Conservation (phyloP, 441 rosid species). For the Erysimum cheiri region DNA sequence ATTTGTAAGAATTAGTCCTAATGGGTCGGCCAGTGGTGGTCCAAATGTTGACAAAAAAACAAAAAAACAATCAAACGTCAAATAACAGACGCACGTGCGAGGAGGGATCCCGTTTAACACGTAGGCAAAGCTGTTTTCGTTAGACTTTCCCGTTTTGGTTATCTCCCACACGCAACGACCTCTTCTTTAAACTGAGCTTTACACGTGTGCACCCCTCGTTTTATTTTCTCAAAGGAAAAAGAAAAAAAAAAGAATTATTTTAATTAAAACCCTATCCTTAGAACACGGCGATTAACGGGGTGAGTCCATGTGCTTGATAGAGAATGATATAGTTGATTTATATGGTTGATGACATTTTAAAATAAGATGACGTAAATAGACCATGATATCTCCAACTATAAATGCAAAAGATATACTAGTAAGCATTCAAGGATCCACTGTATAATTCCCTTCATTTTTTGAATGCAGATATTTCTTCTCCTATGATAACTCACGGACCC, state of each 20-base stretch:
- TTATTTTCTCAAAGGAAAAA: neutral
- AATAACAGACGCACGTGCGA: constrained; percentile 42
- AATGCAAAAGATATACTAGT: constrained; percentile 3
- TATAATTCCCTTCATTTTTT: constrained; percentile 29
- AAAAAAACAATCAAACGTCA: constrained; percentile 44
- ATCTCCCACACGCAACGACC: constrained; percentile 33
- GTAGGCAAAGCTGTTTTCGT: constrained; percentile 18
- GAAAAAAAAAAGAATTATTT: neutral
- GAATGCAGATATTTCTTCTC: constrained; percentile 25
- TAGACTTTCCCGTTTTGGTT: constrained; percentile 41
- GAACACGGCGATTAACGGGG: constrained; percentile 34
- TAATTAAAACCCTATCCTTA: constrained; percentile 13
- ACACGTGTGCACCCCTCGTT: constrained; percentile 34
- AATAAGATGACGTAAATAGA: constrained; percentile 28
- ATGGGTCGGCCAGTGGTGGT: too few species aligned
- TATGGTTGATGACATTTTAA: constrained; percentile 22
- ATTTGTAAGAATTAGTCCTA: too few species aligned
- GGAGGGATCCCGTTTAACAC: constrained; percentile 32
- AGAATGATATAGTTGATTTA: too few species aligned
- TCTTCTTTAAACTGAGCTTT: constrained; percentile 25
- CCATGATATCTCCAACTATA: constrained; percentile 11
- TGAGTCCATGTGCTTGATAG: constrained; percentile 37
- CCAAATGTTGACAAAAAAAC: too few species aligned
- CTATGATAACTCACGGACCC: constrained; percentile 9
- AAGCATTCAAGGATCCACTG: constrained; percentile 18